phyloP scores from a whole-genome alignment of 345 rosid genomes.

The Anacardium occidentale region DNA sequence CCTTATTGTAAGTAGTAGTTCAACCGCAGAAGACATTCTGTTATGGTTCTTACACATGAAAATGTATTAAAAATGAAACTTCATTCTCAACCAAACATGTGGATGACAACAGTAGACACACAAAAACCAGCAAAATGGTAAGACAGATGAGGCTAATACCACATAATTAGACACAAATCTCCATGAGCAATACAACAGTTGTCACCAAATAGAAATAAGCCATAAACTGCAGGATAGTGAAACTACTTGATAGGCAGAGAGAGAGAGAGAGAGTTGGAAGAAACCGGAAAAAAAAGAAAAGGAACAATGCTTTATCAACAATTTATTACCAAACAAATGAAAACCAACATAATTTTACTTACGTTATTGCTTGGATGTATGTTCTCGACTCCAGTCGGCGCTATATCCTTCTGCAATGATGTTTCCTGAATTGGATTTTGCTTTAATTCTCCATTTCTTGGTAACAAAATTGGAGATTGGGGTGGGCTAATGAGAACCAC shows the following conservation, averaged over 20 bases:
- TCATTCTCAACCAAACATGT: too few relatives aligned
- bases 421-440: slow-evolving; percentile 34
- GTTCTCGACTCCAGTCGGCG: slow-evolving; percentile 38
- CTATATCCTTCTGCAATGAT: slow-evolving; percentile 20
- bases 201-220: background rate
- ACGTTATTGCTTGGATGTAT: slow-evolving; percentile 41
- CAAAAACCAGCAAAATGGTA: background rate
- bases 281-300: background rate
- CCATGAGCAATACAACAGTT: background rate
- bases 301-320: background rate
- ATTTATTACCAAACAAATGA: background rate
- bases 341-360: background rate
- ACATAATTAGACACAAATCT: background rate
- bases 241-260: background rate
- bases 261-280: background rate
- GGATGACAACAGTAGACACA: too few relatives aligned
- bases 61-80: background rate
- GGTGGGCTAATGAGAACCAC: slow-evolving; percentile 40
- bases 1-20: background rate
- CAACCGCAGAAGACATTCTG: background rate
- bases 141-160: background rate
- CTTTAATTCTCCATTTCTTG: slow-evolving; percentile 35
- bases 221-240: background rate
- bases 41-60: background rate
- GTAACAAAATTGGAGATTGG: slow-evolving; percentile 35